Evolutionary conservation across 257 asterid genomes (phyloP).

Genomic region (Solanum sejunctum): DNA sequence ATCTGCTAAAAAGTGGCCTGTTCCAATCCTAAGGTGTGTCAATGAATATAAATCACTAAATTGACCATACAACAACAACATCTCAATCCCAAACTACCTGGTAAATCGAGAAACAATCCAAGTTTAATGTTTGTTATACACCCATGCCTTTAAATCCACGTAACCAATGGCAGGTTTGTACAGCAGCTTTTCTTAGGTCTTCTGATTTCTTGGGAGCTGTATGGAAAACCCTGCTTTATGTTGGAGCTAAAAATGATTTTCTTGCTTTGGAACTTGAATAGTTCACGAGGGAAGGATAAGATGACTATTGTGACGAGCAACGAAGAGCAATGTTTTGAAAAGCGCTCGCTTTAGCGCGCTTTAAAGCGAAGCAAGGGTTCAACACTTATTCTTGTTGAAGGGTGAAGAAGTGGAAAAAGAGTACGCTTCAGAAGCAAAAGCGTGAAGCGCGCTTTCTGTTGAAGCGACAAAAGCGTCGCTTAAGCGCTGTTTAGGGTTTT

Average conservation of each 20-base stretch:
- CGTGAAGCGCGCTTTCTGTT: too few species aligned
- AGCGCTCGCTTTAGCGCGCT: too few species aligned
- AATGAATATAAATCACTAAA: not conserved
- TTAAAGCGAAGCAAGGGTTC: too few species aligned
- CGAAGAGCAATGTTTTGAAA: not conserved
- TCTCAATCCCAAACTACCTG: not conserved
- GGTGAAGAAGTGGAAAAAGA: too few species aligned
- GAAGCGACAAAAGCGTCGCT: too few species aligned
- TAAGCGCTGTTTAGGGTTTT: too few species aligned
- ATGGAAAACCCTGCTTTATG: not conserved
- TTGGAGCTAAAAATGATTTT: not conserved
- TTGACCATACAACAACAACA: not conserved
- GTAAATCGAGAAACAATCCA: not conserved
- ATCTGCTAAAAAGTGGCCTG: not conserved
- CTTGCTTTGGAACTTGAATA: not conserved
- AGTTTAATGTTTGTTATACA: not conserved
- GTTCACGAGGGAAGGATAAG: not conserved
- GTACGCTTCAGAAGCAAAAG: too few species aligned
- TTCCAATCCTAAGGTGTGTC: not conserved
- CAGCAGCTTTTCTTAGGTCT: not conserved
- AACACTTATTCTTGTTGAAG: too few species aligned
- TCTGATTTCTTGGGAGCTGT: not conserved
- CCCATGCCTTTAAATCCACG: not conserved
- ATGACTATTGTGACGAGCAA: not conserved
- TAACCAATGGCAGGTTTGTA: not conserved